phyloP scores from a whole-genome alignment of 1,284 basidiomycete species.

The Cutaneotrichosporon cyanovorans region DNA sequence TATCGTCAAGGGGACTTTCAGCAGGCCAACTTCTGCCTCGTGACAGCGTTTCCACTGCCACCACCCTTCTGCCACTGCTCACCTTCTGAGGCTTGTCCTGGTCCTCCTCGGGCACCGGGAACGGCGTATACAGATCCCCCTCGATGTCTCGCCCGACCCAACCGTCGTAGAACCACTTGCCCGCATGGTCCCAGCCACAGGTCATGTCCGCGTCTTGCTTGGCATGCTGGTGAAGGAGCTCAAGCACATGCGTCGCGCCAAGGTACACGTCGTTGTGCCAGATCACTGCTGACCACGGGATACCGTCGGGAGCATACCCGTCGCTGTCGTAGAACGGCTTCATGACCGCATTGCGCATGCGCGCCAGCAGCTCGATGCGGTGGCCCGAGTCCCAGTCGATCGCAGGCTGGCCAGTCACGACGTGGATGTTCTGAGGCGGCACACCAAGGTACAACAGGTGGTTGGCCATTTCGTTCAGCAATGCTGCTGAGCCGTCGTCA shows the following conservation, averaged over 20 bases:
- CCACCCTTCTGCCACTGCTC: conserved; percentile 12
- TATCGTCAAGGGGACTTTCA: too few species aligned
- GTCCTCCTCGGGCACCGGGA: conserved; percentile 42
- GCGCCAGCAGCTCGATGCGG: conserved; percentile 44
- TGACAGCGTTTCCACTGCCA: background rate
- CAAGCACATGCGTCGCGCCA: conserved; percentile 45
- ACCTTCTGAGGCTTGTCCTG: conserved; percentile 39
- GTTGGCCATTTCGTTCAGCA: conserved; percentile 33
- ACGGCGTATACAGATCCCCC: conserved; percentile 40
- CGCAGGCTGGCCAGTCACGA: conserved; percentile 29
- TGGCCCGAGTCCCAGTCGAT: conserved; percentile 38
- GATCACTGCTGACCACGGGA: conserved; percentile 40
- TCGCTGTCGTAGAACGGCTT: conserved; percentile 38
- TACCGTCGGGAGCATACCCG: conserved; percentile 34
- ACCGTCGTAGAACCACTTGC: conserved; percentile 47
- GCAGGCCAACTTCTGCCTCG: too few species aligned
- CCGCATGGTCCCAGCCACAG: conserved; percentile 48
- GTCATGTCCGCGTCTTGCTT: conserved; percentile 46
- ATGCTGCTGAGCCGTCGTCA: conserved; percentile 27
- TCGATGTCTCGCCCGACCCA: conserved; percentile 47
- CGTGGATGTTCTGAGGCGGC: conserved; percentile 38
- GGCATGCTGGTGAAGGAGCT: conserved; percentile 46
- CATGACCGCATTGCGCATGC: conserved; percentile 46
- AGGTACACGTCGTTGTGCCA: conserved; percentile 49
- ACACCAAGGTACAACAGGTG: conserved; percentile 41